Evolutionary conservation across 139 green algal genomes (phyloP).

Genomic region (Mychonastes homosphaera): DNA sequence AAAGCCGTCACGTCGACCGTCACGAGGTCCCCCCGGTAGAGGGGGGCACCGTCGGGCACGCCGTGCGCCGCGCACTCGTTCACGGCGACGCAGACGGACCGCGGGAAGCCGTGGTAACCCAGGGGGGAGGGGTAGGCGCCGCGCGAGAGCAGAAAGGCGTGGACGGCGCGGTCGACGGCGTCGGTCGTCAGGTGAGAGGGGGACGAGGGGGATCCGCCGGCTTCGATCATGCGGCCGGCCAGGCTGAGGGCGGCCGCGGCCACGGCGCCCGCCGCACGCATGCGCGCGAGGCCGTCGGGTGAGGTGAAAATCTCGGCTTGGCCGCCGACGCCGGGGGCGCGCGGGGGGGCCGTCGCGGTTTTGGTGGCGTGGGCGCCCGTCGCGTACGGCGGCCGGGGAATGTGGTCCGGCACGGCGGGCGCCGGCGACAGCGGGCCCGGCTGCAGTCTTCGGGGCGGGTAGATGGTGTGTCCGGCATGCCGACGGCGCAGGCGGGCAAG

Average conservation of each 20-base stretch:
- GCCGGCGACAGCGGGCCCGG: constrained; percentile 24
- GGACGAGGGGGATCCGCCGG: too few species aligned
- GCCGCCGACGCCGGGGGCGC: too few species aligned
- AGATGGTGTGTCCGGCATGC: too few species aligned
- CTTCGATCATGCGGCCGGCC: constrained; percentile 57
- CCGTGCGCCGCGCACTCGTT: constrained; percentile 92
- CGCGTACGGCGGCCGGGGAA: constrained; percentile 61
- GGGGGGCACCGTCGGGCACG: constrained; percentile 12
- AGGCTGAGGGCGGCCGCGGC: constrained; percentile 69
- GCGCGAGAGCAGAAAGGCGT: constrained; percentile 66
- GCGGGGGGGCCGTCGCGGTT: not conserved
- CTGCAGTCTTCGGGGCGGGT: constrained; percentile 13
- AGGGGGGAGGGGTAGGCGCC: constrained; percentile 89
- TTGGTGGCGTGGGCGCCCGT: constrained; percentile 23
- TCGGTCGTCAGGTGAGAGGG: constrained; percentile 95
- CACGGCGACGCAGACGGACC: constrained; percentile 90
- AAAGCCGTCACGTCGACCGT: constrained; percentile 87
- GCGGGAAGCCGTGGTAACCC: constrained; percentile 83
- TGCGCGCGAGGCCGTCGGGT: constrained; percentile 52
- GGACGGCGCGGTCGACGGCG: constrained; percentile 79
- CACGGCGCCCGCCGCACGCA: constrained; percentile 74
- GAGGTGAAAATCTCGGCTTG: too few species aligned
- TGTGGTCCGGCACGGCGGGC: constrained; percentile 57
- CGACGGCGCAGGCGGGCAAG: too few species aligned
- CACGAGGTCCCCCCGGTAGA: constrained; percentile 71